phyloP scores from a whole-genome alignment of 805 yeast species.

The Kodamaea jinghongensis region DNA sequence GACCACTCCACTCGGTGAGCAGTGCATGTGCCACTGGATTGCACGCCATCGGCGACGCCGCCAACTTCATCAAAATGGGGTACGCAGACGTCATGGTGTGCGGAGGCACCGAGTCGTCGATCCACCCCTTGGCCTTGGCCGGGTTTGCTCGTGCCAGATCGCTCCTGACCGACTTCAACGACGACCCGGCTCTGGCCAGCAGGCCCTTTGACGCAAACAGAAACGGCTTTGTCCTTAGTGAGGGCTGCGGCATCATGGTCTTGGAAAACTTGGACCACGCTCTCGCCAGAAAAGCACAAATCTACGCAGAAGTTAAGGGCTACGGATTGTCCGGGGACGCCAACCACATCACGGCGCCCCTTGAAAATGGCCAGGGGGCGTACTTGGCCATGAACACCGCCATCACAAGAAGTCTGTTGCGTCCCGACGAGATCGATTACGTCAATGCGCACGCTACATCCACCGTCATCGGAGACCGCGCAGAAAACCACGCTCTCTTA shows the following conservation, averaged over 20 bases:
- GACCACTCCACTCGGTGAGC: conserved; percentile 84
- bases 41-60: conserved; percentile 92
- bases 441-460: conserved; percentile 98
- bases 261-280: conserved; percentile 83
- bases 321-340: conserved; percentile 94
- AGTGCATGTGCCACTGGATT: conserved; percentile 98
- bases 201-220: conserved; percentile 83
- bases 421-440: conserved; percentile 57
- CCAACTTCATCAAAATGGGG: conserved; percentile 71
- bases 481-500: conserved; percentile 76
- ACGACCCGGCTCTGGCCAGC: conserved; percentile 63
- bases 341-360: conserved; percentile 89
- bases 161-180: conserved; percentile 61
- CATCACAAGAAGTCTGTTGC: conserved; percentile 47
- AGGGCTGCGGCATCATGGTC: conserved; percentile 83
- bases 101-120: conserved; percentile 89
- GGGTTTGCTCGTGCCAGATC: conserved; percentile 92
- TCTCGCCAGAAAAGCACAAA: conserved; percentile 47
- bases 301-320: conserved; percentile 81
- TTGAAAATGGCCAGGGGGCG: conserved; percentile 81
- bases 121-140: conserved; percentile 82
- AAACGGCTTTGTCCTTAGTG: conserved; percentile 88
- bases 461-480: conserved; percentile 82
- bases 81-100: conserved; percentile 86
- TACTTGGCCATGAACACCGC: conserved; percentile 79